Evolutionary conservation across 2,329 filamentous ascomycete genomes (phyloP), one percentile per base, ranked within the genome.

Genomic region (Lithohypha guttulata): DNA sequence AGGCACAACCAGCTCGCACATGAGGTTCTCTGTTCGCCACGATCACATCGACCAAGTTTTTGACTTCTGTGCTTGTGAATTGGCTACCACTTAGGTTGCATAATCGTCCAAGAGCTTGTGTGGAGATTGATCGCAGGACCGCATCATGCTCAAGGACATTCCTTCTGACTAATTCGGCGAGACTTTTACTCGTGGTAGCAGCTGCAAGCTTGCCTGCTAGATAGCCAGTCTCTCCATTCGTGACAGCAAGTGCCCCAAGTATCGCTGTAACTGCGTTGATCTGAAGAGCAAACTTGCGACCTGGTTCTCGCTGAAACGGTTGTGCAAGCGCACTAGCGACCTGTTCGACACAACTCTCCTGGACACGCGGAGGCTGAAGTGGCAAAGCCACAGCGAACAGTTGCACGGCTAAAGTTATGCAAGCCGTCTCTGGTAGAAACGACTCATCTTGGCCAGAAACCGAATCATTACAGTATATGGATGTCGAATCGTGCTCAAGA

Each of bases 311-410:
- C 50, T 89, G 83, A 15, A 95, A 66, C 34, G 75, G 77, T 1
- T 77, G 76, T 13, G 46, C 45, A n/a, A 91, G 68, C 54, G 93
- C 93, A 0, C 84, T 91, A 11, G 84, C 81, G 33, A 96, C 79
- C 56, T 98, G 91, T 59, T 98, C 91, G 7, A 98, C 66, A 33
- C 93, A 84, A 55, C 89, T 95, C 59, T 98, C 91, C 54, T 98
- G 91, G 2, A 98, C 84, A 54, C 89, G 94, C 3, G 84, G 72
- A 0, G 84, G 81, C 31, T 93, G 93, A 7, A 95, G 67, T 2
- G 91, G 87, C 42, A 98, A 79, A 26, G 85, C 83, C 38, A 93
- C 84, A 2, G 87, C 85, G 57, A 98, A 98, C 0, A 96, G 68
- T 46, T 91, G 81, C 41, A 98, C 93, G 1, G 91, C 87, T 54